Evolutionary conservation across 108 stramenopile species (phyloP), one percentile per base, ranked within the genome.

Genomic region (Cyclostephanos invisitatus): DNA sequence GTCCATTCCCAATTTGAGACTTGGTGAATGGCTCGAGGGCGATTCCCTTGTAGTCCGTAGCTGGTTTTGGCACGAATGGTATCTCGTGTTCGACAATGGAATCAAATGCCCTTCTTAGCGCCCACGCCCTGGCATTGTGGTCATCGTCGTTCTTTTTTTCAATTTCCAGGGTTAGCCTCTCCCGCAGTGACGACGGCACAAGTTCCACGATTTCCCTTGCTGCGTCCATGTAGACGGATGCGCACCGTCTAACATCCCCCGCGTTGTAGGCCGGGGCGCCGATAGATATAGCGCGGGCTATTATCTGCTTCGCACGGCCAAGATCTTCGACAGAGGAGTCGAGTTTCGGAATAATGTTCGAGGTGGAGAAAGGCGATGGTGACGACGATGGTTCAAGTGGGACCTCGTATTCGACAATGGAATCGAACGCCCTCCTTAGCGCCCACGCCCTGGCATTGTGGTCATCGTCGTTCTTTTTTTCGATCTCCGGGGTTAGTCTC

Each of bases 211-310:
- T 79, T 61, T 82, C 58, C 46, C 40, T 53, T 2, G 82, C 82
- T 27, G 82, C 69, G 0, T 80, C 78, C 59, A 56, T 56, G 61
- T 85, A 85, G 1, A 77, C 59, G 51, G 9, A 29, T 28, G 84
- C 82, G 28, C 84, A 85, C 63, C 50, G 42, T 47, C 70, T 22
- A 14, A 85, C 68, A 55, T 85, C 74, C 24, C 84, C 84, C 17
- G 82, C 53, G 32, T 85, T 85, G 78, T 85, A 85, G 10, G 82
- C 82, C 32, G 84, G 82, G 57, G 84, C 82, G 15, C 84, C 84
- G 2, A 72, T 63, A 7, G 84, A 83, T 42, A 85, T 85, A 7
- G 84, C 84, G 11, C 72, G 28, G 10, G 65, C 57, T 48, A 78
- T 78, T 6, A 37, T 67, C 60, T 73, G 72, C 46, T 78, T 78